Evolutionary conservation across 495 filamentous ascomycete genomes (phyloP).

Genomic region (Sordaria brevicollis): DNA sequence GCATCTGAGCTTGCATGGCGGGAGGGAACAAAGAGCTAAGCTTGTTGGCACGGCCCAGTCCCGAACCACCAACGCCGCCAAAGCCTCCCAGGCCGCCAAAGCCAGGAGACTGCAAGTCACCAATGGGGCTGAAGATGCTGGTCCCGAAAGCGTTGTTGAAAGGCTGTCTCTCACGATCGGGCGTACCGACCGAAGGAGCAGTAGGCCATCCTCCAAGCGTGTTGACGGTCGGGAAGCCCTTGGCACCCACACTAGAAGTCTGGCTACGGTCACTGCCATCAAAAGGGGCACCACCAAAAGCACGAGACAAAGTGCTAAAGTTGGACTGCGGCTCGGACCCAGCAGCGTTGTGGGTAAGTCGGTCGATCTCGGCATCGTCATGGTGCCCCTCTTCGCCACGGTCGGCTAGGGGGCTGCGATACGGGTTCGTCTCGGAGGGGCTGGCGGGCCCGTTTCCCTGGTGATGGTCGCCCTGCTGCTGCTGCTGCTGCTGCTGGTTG

Average conservation of each 20-base stretch:
- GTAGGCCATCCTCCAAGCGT: slow-evolving; percentile 59
- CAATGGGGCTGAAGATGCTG: slow-evolving; percentile 58
- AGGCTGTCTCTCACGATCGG: slow-evolving; percentile 62
- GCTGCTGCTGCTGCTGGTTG: no score
- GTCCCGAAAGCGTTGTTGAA: slow-evolving; percentile 55
- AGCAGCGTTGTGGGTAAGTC: slow-evolving; percentile 24
- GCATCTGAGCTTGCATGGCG: slow-evolving; percentile 85
- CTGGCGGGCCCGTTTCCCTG: slow-evolving; percentile 53
- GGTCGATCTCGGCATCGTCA: slow-evolving; percentile 52
- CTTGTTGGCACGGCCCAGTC: slow-evolving; percentile 65
- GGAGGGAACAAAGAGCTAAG: slow-evolving; percentile 77
- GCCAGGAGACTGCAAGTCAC: slow-evolving; percentile 66
- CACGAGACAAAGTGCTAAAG: slow-evolving; percentile 36
- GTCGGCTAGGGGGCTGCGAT: slow-evolving; percentile 61
- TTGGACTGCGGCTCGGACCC: slow-evolving; percentile 32
- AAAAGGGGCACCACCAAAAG: slow-evolving; percentile 41
- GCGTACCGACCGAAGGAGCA: slow-evolving; percentile 57
- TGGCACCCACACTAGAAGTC: slow-evolving; percentile 72
- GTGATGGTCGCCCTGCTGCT: slow-evolving; percentile 24
- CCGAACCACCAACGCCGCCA: slow-evolving; percentile 28
- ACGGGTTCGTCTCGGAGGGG: slow-evolving; percentile 96
- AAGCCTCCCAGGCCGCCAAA: slow-evolving; percentile 49
- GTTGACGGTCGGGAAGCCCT: slow-evolving; percentile 58
- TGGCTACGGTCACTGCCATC: slow-evolving; percentile 78
- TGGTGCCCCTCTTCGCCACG: slow-evolving; percentile 60